Conservation (phyloP, 441 rosid species). For the Bruguiera hainesii region DNA sequence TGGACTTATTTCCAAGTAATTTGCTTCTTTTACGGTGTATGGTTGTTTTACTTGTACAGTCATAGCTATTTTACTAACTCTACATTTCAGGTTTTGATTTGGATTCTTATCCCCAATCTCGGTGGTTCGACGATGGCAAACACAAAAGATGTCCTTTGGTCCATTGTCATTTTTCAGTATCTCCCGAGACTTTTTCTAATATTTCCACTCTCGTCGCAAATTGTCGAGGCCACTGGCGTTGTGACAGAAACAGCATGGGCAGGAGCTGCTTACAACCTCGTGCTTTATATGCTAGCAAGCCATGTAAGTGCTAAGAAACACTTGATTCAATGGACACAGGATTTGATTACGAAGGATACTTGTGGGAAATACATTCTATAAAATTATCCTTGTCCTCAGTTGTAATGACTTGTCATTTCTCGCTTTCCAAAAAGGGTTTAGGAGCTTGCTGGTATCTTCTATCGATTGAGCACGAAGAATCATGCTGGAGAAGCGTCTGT, state of each 20-base stretch:
- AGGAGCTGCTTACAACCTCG: slow-evolving; percentile 59
- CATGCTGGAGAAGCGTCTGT: slow-evolving; percentile 57
- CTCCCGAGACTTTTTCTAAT: slow-evolving; percentile 50
- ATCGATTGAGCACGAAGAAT: slow-evolving; percentile 47
- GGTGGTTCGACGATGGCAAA: slow-evolving; percentile 30
- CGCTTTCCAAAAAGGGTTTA: slow-evolving; percentile 33
- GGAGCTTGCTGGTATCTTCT: slow-evolving; percentile 60
- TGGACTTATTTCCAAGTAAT: neutral
- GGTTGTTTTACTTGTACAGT: neutral
- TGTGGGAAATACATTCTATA: too few species aligned
- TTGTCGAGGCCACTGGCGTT: slow-evolving; percentile 44
- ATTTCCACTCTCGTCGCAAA: slow-evolving; percentile 49
- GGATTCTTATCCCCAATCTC: slow-evolving; percentile 46
- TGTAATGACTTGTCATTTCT: neutral
- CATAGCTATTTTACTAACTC: neutral
- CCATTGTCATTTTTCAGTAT: slow-evolving; percentile 44
- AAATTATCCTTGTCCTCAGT: neutral
- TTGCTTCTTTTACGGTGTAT: too few species aligned
- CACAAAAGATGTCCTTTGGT: slow-evolving; percentile 30
- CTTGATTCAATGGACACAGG: neutral
- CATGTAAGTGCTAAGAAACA: slow-evolving; percentile 36
- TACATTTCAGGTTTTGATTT: slow-evolving; percentile 42
- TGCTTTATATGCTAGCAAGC: slow-evolving; percentile 60
- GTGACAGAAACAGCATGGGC: slow-evolving; percentile 63
- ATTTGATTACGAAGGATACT: neutral